Evolutionary conservation across 2,329 filamentous ascomycete species (phyloP).

Genomic region (Penicillium rolfsii): DNA sequence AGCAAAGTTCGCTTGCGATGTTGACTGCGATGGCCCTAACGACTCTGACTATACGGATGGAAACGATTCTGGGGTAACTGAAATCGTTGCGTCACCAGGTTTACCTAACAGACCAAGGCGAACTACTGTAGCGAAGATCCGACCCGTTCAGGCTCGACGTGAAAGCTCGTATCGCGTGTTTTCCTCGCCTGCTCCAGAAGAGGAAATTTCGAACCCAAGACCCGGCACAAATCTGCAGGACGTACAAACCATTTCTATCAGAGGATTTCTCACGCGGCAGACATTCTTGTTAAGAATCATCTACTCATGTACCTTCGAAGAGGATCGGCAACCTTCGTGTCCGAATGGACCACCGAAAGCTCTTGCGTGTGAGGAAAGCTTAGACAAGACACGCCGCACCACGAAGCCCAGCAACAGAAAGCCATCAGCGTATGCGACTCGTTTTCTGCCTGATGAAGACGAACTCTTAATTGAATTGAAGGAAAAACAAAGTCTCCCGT

Average conservation of each 20-base stretch:
- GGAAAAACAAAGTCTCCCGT: constrained; percentile 9
- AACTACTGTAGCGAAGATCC: background rate
- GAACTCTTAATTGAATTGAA: constrained; percentile 9
- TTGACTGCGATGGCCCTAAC: background rate
- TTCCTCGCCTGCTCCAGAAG: background rate
- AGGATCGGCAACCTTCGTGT: background rate
- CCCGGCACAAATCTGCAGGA: background rate
- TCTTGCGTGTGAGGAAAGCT: background rate
- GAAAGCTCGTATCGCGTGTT: background rate
- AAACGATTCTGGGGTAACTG: background rate
- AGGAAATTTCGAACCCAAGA: background rate
- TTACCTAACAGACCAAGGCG: background rate
- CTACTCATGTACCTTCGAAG: constrained; percentile 8
- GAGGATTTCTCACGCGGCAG: constrained; percentile 9
- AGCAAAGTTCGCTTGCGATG: too few species aligned
- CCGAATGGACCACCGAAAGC: background rate
- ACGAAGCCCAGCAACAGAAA: background rate
- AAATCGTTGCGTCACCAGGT: background rate
- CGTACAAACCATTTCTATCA: constrained; percentile 5
- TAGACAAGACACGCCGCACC: background rate
- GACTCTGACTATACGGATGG: background rate
- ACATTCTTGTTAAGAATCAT: constrained; percentile 8
- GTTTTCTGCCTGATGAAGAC: constrained; percentile 3
- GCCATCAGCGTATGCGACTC: background rate
- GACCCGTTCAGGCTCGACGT: background rate